Percentiles rank a stretch among this genome's conserved stretches.
Conservation (phyloP, 495 filamentous ascomycete genomes). For the Trichoderma gamsii region DNA sequence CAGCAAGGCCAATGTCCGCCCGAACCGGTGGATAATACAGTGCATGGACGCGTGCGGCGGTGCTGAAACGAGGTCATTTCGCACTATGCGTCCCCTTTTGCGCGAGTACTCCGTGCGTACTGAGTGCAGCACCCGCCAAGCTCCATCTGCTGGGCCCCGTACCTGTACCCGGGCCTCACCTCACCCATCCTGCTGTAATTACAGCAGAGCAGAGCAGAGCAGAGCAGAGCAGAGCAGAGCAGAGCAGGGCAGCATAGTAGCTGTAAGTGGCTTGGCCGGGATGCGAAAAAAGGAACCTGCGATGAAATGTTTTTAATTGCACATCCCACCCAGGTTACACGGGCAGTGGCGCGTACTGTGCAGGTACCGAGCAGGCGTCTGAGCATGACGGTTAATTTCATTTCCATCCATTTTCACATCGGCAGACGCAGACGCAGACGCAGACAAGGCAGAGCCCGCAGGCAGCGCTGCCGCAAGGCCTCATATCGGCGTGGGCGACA, state of each 20-base stretch:
- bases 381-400: constrained; percentile 10
- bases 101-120: background rate
- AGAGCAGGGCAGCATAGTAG: background rate
- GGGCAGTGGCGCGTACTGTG: constrained; percentile 10
- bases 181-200: background rate
- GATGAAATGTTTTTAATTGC: background rate
- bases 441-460: background rate
- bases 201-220: background rate
- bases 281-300: background rate
- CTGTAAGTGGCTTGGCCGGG: constrained; percentile 6
- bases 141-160: background rate
- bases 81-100: constrained; percentile 2
- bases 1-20: constrained; percentile 4
- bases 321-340: background rate
- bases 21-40: background rate
- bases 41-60: background rate
- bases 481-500: background rate
- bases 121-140: background rate
- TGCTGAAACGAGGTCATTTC: background rate
- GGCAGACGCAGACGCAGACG: background rate
- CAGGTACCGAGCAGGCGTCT: background rate
- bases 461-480: background rate
- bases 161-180: background rate
- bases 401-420: too few relatives aligned
- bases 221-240: background rate